Evolutionary conservation across 2,329 filamentous ascomycete genomes (phyloP).

Genomic region (Fusarium nodosum): DNA sequence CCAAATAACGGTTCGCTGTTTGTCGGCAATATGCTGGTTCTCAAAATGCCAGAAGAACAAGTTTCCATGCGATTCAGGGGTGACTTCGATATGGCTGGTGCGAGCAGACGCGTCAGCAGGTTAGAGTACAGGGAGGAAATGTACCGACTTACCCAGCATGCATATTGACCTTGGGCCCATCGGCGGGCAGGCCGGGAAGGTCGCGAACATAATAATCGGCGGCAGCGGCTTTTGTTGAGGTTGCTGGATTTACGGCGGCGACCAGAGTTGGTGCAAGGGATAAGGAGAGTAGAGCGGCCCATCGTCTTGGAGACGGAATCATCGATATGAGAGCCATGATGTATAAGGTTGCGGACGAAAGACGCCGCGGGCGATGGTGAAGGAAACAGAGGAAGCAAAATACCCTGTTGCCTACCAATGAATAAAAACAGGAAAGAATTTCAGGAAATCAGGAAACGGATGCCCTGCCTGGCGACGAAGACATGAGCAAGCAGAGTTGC

Average conservation of each 20-base stretch:
- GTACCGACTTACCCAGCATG: conserved; percentile 84
- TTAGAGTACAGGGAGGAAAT: conserved; percentile 9
- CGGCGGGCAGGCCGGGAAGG: conserved; percentile 83
- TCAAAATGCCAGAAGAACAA: conserved; percentile 99
- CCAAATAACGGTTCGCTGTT: conserved; percentile 93
- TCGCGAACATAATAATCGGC: conserved; percentile 92
- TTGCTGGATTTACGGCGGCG: conserved; percentile 45
- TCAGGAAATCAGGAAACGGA: conserved; percentile 14
- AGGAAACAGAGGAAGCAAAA: conserved; percentile 15
- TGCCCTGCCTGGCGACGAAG: conserved; percentile 18
- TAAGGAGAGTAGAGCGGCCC: conserved; percentile 54
- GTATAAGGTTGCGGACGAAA: conserved; percentile 35
- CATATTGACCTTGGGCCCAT: conserved; percentile 87
- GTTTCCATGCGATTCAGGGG: conserved; percentile 87
- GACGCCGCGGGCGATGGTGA: conserved; percentile 32
- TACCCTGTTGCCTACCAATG: conserved; percentile 6
- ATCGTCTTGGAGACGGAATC: conserved; percentile 48
- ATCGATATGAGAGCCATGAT: conserved; percentile 48
- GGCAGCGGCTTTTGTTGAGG: conserved; percentile 51
- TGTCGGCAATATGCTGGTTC: conserved; percentile 94
- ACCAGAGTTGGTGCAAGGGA: conserved; percentile 59
- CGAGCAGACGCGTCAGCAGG: conserved; percentile 43
- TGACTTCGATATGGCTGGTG: conserved; percentile 89
- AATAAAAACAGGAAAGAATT: conserved; percentile 14
- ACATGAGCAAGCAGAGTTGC: conserved; percentile 33